These are phyloP conservation scores for Eucalyptus cladocalyx DNA, from an alignment of 345 rosid genomes.

Conservation along the genomic window DNA sequence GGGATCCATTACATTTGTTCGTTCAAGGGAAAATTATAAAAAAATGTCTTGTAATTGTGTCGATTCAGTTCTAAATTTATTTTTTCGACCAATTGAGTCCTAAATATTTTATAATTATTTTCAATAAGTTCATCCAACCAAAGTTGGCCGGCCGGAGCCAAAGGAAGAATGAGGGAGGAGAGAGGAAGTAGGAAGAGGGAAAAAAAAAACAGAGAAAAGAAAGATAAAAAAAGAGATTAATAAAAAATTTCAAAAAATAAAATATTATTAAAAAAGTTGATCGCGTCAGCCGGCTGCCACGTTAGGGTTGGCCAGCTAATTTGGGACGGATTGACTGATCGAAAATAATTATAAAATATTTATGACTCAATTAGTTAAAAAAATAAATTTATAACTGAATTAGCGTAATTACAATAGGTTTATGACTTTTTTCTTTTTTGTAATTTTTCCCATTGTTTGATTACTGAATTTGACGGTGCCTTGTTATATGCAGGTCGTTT, in stretches of 20 bases:
- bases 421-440: rapidly evolving
- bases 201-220: rapidly evolving
- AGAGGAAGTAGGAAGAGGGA: no score
- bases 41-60: rapidly evolving
- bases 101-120: no score
- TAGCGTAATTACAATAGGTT: rapidly evolving
- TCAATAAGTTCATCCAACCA: rapidly evolving
- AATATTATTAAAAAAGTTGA: no score
- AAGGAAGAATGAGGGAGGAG: no score
- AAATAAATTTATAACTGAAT: no score
- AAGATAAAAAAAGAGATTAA: no score
- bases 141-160: rapidly evolving
- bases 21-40: no score
- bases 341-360: no score
- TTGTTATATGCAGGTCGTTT: background rate
- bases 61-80: rapidly evolving
- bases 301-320: rapidly evolving
- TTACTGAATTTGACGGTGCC: no score
- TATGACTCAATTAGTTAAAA: no score
- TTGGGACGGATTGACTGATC: rapidly evolving
- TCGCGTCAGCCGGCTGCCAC: rapidly evolving
- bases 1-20: background rate
- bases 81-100: rapidly evolving
- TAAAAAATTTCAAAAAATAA: no score
- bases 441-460: no score